Evolutionary conservation across 495 filamentous ascomycete genomes (phyloP), one percentile per base, ranked within the genome.

Genomic region (Chaetomidium leptoderma): DNA sequence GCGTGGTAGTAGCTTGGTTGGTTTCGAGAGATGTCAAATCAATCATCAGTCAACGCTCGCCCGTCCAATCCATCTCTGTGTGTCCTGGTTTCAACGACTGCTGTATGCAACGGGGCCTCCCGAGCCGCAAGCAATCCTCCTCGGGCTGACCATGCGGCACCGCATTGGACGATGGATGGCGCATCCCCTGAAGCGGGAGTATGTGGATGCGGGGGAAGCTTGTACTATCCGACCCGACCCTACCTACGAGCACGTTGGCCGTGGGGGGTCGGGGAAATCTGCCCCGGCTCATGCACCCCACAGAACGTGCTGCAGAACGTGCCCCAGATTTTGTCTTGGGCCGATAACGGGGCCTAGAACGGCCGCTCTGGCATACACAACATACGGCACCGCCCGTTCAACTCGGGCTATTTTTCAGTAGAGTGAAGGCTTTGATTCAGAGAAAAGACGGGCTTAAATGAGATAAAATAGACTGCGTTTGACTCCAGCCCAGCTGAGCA

Each of bases 1-100:
- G 91, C 90, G 37, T 97, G 92, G 92, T 97, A 86, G 51, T 2
- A 40, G 7, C 7, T 19, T 33, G 37, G 39, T 33, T 52, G n/a
- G n/a, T n/a, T 29, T 44, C 24, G 6, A 26, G 3, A 2, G 16
- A 48, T 53, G n/a, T n/a, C n/a, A n/a, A n/a, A n/a, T n/a, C n/a
- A n/a, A n/a, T n/a, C n/a, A n/a, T n/a, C n/a, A n/a, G n/a, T n/a
- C n/a, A n/a, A n/a, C n/a, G n/a, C n/a, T n/a, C n/a, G n/a, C n/a
- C n/a, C n/a, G n/a, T n/a, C n/a, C 49, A 53, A 24, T 17, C 30
- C 3, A 51, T 24, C 21, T 5, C 10, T 13, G 16, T 3, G 21
- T 1, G 16, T 9, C 6, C 2, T n/a, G n/a, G 14, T 13, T 7
- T 19, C 45, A 11, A 10, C n/a, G 9, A 1, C n/a, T 21, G 23